Base-by-base conservation (phyloP, 2,329 filamentous ascomycete species). In the Thelonectria olida region DNA sequence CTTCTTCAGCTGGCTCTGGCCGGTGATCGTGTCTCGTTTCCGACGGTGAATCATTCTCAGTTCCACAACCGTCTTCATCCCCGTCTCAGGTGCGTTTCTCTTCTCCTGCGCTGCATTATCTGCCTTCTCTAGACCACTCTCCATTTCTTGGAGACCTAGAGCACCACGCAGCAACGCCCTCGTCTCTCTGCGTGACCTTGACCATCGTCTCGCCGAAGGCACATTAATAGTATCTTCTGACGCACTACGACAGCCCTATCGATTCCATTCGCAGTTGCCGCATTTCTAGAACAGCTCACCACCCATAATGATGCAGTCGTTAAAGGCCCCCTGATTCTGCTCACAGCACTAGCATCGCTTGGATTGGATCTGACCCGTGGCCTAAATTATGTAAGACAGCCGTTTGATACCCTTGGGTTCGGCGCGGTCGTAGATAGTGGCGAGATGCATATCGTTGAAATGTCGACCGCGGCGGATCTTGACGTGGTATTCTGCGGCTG, bases 251-350 rank as follows among this genome's bases (percentile, higher is more conserved):
- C 78, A 80, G 17, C 73, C 73, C 53, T 76, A 74, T 3, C 75
- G 76, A 61, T 80, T 81, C 82, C 82, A 85, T 64, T 84, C 80
- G 63, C 82, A 85, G 63, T 84, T 85, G 27, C 81, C 82, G 58
- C 82, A 85, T 25, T 80, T 79, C 4, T 78, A 77, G 53, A 84
- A 82, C 4, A 80, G 72, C 6, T 72, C 68, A 5, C 75, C 78
- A 5, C 77, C 78, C 13, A 82, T 70, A 23, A 80, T 75, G 50
- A 84, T 75, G 67, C 82, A 85, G 5, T 78, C 74, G 2, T 78
- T 76, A 63, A 82, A 85, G 0, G 78, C 77, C 0, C 82, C 82
- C 20, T 77, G 73, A 22, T 78, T 76, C 54, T 75, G 79, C 1
- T 77, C 69, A 53, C 83, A 85, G 1, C 75, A 77, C 0, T 72